Evolutionary conservation across 2,329 filamentous ascomycete genomes (phyloP).

Genomic region (Botrytis porri): DNA sequence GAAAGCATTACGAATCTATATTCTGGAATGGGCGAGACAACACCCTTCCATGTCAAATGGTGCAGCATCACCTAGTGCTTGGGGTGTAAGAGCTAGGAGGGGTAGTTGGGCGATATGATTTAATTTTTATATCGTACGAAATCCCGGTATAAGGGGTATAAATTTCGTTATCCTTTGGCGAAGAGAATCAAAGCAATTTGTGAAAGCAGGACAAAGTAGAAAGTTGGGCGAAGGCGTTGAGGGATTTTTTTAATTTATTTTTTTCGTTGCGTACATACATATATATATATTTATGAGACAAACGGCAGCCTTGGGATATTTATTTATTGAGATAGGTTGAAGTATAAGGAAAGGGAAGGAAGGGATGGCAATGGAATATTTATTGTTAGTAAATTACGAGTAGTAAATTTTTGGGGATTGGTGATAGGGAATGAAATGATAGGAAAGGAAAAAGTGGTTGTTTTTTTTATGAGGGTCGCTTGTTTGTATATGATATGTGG

Average conservation of each 20-base stretch:
- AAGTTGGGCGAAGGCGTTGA: not conserved
- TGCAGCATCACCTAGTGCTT: constrained; percentile 54
- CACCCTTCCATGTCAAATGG: constrained; percentile 67
- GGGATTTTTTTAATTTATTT: no score
- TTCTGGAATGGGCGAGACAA: constrained; percentile 85
- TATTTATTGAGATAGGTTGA: not conserved
- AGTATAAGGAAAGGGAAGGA: not conserved
- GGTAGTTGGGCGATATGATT: constrained; percentile 73
- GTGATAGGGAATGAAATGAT: not conserved
- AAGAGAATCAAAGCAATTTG: not conserved
- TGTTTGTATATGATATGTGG: constrained; percentile 1
- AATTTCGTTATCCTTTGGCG: not conserved
- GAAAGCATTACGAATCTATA: constrained; percentile 79
- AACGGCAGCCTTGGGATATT: not conserved
- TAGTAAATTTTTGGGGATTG: not conserved
- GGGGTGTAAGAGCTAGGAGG: constrained; percentile 64
- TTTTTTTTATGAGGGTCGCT: not conserved
- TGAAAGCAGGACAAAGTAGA: not conserved
- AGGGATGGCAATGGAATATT: not conserved
- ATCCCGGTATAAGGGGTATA: not conserved
- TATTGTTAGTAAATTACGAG: not conserved
- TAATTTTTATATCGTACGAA: not conserved
- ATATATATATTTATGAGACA: constrained; percentile 1
- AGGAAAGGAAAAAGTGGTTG: not conserved
- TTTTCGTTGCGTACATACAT: not conserved